Evolutionary conservation across 2,329 filamentous ascomycete genomes (phyloP).

Genomic region (Calycina marina): DNA sequence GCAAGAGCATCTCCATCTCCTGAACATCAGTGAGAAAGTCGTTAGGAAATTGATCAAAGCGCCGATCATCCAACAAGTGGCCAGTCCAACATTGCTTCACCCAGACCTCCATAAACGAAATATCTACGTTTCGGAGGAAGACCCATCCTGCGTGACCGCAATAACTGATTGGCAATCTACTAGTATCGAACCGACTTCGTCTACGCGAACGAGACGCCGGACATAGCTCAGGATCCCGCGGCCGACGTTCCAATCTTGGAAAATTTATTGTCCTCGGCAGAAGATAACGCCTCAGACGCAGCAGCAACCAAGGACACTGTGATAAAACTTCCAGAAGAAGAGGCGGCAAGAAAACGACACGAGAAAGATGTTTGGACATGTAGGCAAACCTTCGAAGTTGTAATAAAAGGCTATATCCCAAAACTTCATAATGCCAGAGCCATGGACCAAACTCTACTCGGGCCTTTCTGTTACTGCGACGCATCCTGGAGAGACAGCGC

Average conservation of each 20-base stretch:
- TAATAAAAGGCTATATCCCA: slow-evolving; percentile 19
- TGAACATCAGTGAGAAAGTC: slow-evolving; percentile 19
- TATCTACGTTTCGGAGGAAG: slow-evolving; percentile 27
- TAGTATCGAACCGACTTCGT: slow-evolving; percentile 27
- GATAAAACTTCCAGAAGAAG: too few species aligned
- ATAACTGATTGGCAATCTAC: slow-evolving; percentile 30
- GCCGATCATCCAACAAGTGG: slow-evolving; percentile 17
- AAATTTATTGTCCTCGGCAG: too few species aligned
- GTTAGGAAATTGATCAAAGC: slow-evolving; percentile 20
- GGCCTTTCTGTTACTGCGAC: slow-evolving; percentile 27
- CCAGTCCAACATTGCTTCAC: slow-evolving; percentile 23
- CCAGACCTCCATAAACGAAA: slow-evolving; percentile 28
- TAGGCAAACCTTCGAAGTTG: slow-evolving; percentile 22
- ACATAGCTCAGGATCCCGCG: too few species aligned
- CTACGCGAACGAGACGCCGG: slow-evolving; percentile 25
- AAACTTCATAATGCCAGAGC: slow-evolving; percentile 21
- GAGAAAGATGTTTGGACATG: slow-evolving; percentile 10
- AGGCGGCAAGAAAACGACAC: slow-evolving; percentile 19
- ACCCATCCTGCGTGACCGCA: slow-evolving; percentile 24
- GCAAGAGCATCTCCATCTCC: slow-evolving; percentile 21
- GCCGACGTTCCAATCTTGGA: too few species aligned
- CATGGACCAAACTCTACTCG: slow-evolving; percentile 24
- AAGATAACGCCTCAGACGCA: too few species aligned
- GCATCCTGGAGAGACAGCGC: slow-evolving; percentile 28
- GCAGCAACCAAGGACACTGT: too few species aligned